Evolutionary conservation across 768 basidiomycete genomes (phyloP).

Genomic region (Boletus reticuloceps): DNA sequence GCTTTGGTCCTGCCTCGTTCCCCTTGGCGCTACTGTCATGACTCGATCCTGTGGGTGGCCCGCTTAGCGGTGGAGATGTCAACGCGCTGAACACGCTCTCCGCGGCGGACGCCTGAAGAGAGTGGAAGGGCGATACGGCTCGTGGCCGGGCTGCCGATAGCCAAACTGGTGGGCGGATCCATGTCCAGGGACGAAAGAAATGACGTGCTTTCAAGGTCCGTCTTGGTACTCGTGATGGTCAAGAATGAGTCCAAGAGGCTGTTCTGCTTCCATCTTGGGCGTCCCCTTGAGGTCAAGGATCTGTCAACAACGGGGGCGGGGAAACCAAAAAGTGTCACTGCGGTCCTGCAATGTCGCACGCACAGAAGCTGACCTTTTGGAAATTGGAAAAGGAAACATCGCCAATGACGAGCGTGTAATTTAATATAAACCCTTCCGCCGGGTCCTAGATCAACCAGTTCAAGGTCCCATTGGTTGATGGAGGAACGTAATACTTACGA

Average conservation of each 20-base stretch:
- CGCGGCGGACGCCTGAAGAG: constrained; percentile 28
- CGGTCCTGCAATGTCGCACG: background rate
- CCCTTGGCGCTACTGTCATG: constrained; percentile 38
- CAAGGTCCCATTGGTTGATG: background rate
- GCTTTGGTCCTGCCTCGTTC: constrained; percentile 47
- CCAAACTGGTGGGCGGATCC: constrained; percentile 72
- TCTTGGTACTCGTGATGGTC: constrained; percentile 88
- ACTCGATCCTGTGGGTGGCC: constrained; percentile 62
- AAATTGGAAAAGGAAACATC: constrained; percentile 97
- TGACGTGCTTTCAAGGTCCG: constrained; percentile 84
- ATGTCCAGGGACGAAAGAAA: constrained; percentile 95
- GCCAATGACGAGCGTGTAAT: constrained; percentile 91
- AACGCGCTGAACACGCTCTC: constrained; percentile 63
- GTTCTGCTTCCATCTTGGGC: constrained; percentile 80
- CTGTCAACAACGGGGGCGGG: constrained; percentile 38
- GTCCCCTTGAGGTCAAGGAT: constrained; percentile 95
- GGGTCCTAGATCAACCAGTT: constrained; percentile 60
- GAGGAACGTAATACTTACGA: constrained; percentile 44
- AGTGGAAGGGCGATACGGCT: constrained; percentile 59
- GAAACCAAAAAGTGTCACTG: constrained; percentile 1
- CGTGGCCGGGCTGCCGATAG: constrained; percentile 61
- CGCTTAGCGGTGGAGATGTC: constrained; percentile 58
- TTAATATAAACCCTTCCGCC: constrained; percentile 89
- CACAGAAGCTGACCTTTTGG: constrained; percentile 72
- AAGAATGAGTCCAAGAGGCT: constrained; percentile 89